Conservation (phyloP, 1,284 basidiomycete species). For the Ganoderma sinense region DNA sequence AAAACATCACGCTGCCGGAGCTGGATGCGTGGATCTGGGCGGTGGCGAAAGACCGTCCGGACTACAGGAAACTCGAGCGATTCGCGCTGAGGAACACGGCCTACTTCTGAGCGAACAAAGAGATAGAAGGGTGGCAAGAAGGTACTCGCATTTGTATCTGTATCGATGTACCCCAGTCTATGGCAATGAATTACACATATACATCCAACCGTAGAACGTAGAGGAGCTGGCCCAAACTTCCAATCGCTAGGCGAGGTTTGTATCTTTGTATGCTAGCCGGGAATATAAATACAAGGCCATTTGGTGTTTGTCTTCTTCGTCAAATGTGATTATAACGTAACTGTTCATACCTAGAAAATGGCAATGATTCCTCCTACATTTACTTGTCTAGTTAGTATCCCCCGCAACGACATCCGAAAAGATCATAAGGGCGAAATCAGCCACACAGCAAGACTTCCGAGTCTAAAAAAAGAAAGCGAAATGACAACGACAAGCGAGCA, state of each 20-base stretch:
- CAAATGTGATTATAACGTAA: neutral
- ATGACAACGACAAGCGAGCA: neutral
- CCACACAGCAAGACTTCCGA: neutral
- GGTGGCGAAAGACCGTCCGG: conserved; percentile 75
- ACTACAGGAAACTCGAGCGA: conserved; percentile 69
- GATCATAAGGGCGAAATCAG: neutral
- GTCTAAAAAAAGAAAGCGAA: neutral
- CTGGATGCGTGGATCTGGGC: conserved; percentile 82
- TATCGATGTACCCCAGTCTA: neutral
- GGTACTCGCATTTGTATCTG: neutral
- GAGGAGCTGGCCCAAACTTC: neutral
- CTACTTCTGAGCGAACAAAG: conserved; percentile 57
- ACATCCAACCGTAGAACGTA: neutral
- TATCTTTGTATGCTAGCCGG: neutral
- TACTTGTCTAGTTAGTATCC: conserved; percentile 4
- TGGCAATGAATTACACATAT: neutral
- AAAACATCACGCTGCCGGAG: conserved; percentile 62
- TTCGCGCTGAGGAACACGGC: conserved; percentile 70
- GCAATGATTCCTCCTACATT: neutral
- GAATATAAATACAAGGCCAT: neutral
- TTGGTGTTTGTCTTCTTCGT: neutral
- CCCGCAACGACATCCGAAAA: conserved; percentile 1
- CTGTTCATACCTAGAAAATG: neutral
- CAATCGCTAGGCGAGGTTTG: neutral
- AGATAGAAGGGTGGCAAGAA: neutral